Evolutionary conservation across 2,329 filamentous ascomycete species (phyloP).

Genomic region (Xylaria sp.): DNA sequence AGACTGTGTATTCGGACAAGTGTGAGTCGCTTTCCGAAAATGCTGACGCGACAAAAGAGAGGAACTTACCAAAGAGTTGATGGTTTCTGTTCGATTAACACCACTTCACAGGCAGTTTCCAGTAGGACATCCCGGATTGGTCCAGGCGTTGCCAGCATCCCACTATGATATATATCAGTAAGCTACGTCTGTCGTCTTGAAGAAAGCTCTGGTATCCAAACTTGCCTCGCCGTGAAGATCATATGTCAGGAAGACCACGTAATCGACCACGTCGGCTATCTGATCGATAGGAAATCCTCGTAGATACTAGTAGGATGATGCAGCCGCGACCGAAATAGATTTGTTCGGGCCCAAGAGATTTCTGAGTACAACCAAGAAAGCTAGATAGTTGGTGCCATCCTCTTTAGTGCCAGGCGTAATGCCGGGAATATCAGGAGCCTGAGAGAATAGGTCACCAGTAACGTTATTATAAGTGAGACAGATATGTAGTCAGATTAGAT

Average conservation of each 20-base stretch:
- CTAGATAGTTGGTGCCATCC: conserved; percentile 42
- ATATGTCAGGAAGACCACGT: conserved; percentile 45
- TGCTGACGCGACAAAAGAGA: no score
- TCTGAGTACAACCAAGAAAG: conserved; percentile 38
- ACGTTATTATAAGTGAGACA: no score
- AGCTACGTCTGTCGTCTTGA: no score
- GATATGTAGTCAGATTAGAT: no score
- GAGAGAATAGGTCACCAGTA: no score
- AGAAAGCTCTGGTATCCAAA: no score
- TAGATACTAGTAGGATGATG: conserved; percentile 44
- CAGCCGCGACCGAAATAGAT: conserved; percentile 37
- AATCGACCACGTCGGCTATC: conserved; percentile 40
- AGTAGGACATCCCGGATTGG: background rate
- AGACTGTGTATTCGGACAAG: conserved; percentile 23
- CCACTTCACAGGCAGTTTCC: conserved; percentile 38
- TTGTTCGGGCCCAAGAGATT: conserved; percentile 20
- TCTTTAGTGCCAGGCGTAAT: conserved; percentile 32
- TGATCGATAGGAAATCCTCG: conserved; percentile 39
- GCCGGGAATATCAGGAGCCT: conserved; percentile 44
- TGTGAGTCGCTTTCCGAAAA: no score
- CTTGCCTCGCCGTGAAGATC: conserved; percentile 48
- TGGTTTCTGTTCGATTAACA: conserved; percentile 42
- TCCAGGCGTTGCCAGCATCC: background rate
- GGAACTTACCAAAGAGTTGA: no score
- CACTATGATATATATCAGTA: no score